Evolutionary conservation across 768 basidiomycete genomes (phyloP), one percentile per base, ranked within the genome.

Genomic region (Pleurotus eryngii): DNA sequence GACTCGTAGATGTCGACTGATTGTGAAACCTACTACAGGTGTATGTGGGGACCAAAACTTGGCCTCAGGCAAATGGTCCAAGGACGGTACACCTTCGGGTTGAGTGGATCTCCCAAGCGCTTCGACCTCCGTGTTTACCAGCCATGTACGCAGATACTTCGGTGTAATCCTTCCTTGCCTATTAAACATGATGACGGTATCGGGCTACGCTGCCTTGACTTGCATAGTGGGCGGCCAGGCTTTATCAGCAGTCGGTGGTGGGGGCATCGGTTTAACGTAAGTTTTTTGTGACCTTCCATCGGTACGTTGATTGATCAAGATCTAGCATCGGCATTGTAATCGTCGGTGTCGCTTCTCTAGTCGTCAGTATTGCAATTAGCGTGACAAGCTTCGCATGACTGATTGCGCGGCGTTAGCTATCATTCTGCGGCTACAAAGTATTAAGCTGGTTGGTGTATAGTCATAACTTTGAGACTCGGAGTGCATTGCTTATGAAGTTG

Each of bases 21-120:
- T 35, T 11, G 11, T 11, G 30, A 9, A 11, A 9, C 30, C 11
- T 35, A 35, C 30, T 9, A 9, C 30, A 35, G 30, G 11, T 65
- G 75, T 12, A 90, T 87, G 18, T 92, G 89, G 82, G 92, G 94
- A 15, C 90, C 93, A 0, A 87, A 85, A 68, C 74, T 90, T 0
- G 94, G 94, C 9, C 82, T 95, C 76, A 80, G 94, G 14, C 91
- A 93, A 63, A 92, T 95, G 89, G 83, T 92, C 20, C 81, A 83
- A 45, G 85, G 91, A 2, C 65, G 68, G 49, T 73, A 74, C 61
- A 65, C 74, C 11, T 74, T 74, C 56, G 73, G 74, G 73, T 35
- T 75, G 37, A 27, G 71, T 57, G 0, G 2, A 8, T 24, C 43
- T 35, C 11, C 30, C 30, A 35, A 35, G 11, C 30, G 3, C 30